These are phyloP conservation scores for Penicillium psychrosexuale DNA, from an alignment of 2,329 filamentous ascomycete genomes.

Conservation along the genomic window DNA sequence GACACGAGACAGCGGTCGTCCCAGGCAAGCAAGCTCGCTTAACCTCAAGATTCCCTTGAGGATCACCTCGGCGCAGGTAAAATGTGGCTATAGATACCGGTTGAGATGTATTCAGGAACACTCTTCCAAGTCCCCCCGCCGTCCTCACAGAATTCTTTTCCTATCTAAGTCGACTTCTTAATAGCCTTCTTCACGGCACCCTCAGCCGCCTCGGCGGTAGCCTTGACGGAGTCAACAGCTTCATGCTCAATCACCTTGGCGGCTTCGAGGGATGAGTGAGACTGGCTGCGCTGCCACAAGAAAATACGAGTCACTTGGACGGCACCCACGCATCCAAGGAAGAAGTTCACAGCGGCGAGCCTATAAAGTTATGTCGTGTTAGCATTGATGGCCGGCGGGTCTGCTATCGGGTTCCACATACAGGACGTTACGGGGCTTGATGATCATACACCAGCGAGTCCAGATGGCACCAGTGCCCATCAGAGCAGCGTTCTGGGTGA, in stretches of 20 bases:
- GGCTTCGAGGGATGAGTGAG: constrained; percentile 44
- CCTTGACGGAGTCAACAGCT: constrained; percentile 37
- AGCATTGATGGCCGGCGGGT: constrained; percentile 4
- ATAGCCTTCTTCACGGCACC: constrained; percentile 35
- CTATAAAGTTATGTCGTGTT: constrained; percentile 41
- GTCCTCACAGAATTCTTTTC: neutral
- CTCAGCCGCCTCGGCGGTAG: constrained; percentile 28
- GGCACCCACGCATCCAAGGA: constrained; percentile 83
- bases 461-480: constrained; percentile 92
- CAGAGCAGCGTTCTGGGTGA: constrained; percentile 87
- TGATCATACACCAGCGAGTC: constrained; percentile 98
- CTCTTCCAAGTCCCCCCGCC: constrained; percentile 2
- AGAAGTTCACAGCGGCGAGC: constrained; percentile 95
- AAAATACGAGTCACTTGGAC: constrained; percentile 78
- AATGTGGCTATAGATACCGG: constrained; percentile 9
- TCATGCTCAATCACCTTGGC: constrained; percentile 40
- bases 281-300: constrained; percentile 57
- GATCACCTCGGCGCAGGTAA: neutral
- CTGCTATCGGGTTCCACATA: constrained; percentile 44
- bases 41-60: neutral
- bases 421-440: constrained; percentile 90
- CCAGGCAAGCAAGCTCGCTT: neutral
- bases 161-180: constrained; percentile 21
- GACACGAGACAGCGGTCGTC: neutral
- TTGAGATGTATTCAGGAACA: constrained; percentile 7